Conservation (phyloP, 2,329 filamentous ascomycete species). For the Colletotrichum liaoningense region DNA sequence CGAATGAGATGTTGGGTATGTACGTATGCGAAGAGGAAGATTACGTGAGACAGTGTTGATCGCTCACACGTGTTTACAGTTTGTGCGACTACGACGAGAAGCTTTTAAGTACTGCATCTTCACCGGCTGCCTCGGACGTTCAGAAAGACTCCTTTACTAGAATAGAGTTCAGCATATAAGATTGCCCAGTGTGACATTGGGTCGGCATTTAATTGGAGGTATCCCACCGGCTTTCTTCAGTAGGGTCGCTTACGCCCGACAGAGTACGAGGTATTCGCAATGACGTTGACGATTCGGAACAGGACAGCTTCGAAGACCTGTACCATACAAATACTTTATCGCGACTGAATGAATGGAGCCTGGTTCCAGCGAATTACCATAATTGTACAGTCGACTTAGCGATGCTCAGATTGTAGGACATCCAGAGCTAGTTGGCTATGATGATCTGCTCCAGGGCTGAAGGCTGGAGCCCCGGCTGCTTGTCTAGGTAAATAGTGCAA, state of each 20-base stretch:
- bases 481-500: too few relatives aligned
- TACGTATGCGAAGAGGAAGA: not conserved
- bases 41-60: not conserved
- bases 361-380: accelerated
- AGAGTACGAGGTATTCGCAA: not conserved
- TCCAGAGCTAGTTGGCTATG: too few relatives aligned
- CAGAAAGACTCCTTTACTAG: not conserved
- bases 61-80: too few relatives aligned
- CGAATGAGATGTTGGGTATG: not conserved
- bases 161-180: not conserved
- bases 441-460: too few relatives aligned
- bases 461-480: too few relatives aligned
- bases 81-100: not conserved
- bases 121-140: not conserved
- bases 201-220: not conserved
- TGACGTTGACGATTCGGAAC: not conserved
- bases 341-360: too few relatives aligned
- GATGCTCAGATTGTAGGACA: too few relatives aligned
- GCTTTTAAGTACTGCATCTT: not conserved
- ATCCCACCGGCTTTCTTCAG: not conserved
- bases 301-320: not conserved
- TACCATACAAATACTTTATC: too few relatives aligned
- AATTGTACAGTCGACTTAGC: too few relatives aligned
- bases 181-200: not conserved
- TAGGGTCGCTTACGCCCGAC: not conserved